Evolutionary conservation across 768 basidiomycete species (phyloP).

Genomic region (Rickenella mellea): DNA sequence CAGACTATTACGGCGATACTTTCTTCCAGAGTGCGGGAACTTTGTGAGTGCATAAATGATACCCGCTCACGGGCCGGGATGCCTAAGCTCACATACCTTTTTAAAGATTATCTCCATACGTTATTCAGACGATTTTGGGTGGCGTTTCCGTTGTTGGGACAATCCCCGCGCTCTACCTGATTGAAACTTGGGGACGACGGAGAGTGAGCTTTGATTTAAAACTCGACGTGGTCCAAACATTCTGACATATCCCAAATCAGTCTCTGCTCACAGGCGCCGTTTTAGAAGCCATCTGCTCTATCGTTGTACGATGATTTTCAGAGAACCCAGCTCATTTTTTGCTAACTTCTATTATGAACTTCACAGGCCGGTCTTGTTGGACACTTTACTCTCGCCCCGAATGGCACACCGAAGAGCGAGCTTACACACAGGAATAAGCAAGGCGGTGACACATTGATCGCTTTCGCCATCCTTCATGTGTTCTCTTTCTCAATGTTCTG

Average conservation of each 20-base stretch:
- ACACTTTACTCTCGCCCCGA: conserved; percentile 53
- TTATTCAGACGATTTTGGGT: conserved; percentile 71
- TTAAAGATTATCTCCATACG: conserved; percentile 50
- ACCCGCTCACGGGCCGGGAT: neutral
- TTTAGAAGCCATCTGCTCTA: conserved; percentile 47
- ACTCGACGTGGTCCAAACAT: neutral
- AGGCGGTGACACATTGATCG: conserved; percentile 60
- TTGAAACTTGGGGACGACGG: conserved; percentile 70
- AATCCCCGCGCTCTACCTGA: conserved; percentile 58
- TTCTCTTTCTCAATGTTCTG: conserved; percentile 65
- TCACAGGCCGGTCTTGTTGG: conserved; percentile 59
- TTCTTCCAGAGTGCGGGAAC: conserved; percentile 74
- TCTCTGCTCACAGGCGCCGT: conserved; percentile 59
- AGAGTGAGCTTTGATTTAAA: conserved; percentile 26
- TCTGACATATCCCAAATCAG: conserved; percentile 16
- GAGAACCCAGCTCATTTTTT: neutral
- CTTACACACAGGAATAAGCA: conserved; percentile 47
- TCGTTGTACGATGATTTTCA: conserved; percentile 36
- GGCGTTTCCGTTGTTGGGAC: conserved; percentile 66
- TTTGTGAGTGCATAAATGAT: conserved; percentile 25
- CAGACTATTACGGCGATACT: conserved; percentile 72
- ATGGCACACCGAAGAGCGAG: conserved; percentile 32
- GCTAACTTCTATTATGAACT: neutral
- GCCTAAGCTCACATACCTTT: neutral
- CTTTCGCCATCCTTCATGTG: conserved; percentile 73